These are phyloP conservation scores for Geranium incanum DNA, from an alignment of 441 rosid species.

Conservation along the genomic window DNA sequence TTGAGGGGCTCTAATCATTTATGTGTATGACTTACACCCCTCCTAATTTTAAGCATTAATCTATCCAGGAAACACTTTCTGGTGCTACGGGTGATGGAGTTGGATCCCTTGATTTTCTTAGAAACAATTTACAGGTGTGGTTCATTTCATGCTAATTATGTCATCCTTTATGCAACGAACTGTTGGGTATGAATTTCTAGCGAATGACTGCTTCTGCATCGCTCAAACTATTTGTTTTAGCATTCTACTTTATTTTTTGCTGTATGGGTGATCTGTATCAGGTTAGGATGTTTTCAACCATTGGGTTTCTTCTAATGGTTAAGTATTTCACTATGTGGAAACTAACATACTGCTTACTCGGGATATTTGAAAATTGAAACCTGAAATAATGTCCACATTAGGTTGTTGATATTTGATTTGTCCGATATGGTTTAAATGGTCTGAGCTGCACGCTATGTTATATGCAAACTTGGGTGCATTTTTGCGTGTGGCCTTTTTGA, in stretches of 20 bases:
- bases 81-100: constrained; percentile 55
- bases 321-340: background rate
- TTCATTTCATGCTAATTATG: constrained; percentile 15
- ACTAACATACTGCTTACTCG: background rate
- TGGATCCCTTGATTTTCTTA: constrained; percentile 82
- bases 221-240: background rate
- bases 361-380: background rate
- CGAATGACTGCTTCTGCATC: background rate
- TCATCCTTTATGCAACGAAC: constrained; percentile 5
- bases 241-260: background rate
- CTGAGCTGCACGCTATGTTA: background rate
- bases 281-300: background rate
- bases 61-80: constrained; percentile 54
- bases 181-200: background rate
- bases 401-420: background rate
- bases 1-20: constrained; percentile 7
- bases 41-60: constrained; percentile 21
- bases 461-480: background rate
- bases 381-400: background rate
- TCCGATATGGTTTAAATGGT: background rate
- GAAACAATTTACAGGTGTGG: constrained; percentile 80
- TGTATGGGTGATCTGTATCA: constrained; percentile 18
- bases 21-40: background rate
- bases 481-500: background rate
- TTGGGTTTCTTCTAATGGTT: background rate